These are phyloP conservation scores for Nakaseomyces delphensis DNA, from an alignment of 1,139 yeast species.

Conservation along the genomic window DNA sequence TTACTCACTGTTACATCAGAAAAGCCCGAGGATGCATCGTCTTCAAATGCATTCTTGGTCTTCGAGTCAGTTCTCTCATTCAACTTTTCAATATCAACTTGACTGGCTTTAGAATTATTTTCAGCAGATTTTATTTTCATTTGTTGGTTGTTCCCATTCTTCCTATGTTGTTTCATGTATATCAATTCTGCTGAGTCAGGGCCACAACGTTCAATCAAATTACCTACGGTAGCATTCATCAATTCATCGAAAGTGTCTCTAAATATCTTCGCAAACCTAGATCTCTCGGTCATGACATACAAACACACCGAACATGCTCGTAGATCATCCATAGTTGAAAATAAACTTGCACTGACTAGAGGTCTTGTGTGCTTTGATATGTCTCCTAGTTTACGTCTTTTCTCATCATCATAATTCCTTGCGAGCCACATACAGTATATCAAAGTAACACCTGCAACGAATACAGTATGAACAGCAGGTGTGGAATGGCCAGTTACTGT, in stretches of 20 bases:
- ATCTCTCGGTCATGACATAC: slow-evolving; percentile 55
- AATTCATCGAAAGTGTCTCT: slow-evolving; percentile 56
- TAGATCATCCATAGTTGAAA: slow-evolving; percentile 47
- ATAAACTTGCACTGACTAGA: slow-evolving; percentile 41
- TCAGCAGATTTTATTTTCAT: slow-evolving; percentile 1
- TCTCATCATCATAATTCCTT: slow-evolving; percentile 45
- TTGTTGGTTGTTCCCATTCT: slow-evolving; percentile 4
- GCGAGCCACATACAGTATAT: slow-evolving; percentile 55
- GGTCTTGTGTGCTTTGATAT: slow-evolving; percentile 48
- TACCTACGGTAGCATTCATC: slow-evolving; percentile 49
- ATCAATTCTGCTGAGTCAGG: slow-evolving; percentile 46
- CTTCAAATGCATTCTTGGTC: slow-evolving; percentile 5
- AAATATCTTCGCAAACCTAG: slow-evolving; percentile 46
- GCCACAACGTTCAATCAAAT: slow-evolving; percentile 46
- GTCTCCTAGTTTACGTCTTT: slow-evolving; percentile 41
- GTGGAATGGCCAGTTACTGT: slow-evolving; percentile 52
- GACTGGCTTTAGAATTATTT: not conserved
- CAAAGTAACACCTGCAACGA: slow-evolving; percentile 54
- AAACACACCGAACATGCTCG: slow-evolving; percentile 51
- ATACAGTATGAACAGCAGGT: slow-evolving; percentile 51
- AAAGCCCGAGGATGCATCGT: slow-evolving; percentile 2
- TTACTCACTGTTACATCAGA: slow-evolving; percentile 1
- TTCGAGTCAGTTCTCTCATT: not conserved
- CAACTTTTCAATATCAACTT: not conserved
- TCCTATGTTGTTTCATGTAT: slow-evolving; percentile 20